Percentiles rank a stretch among this genome's conserved stretches.
Conservation (phyloP, 345 rosid genomes). For the Melaleuca quinquenervia region DNA sequence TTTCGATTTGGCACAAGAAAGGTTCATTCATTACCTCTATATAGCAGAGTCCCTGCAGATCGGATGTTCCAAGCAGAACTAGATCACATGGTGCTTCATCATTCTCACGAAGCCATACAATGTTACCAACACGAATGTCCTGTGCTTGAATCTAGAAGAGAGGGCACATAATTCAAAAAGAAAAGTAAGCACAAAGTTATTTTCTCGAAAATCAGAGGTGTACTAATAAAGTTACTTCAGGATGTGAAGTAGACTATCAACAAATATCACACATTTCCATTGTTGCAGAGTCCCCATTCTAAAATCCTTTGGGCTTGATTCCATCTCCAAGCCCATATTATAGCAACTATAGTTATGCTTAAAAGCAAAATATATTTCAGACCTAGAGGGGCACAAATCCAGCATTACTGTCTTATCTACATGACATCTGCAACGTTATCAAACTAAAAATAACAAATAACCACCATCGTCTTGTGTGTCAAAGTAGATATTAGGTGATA, state of each 20-base stretch:
- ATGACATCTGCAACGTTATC: background rate
- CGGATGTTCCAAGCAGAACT: slow-evolving; percentile 90
- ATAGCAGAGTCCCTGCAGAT: slow-evolving; percentile 86
- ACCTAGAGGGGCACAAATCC: background rate
- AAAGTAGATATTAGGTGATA: background rate
- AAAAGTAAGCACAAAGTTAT: slow-evolving; percentile 2
- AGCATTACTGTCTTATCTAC: background rate
- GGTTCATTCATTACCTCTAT: slow-evolving; percentile 48
- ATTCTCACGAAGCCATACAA: slow-evolving; percentile 98
- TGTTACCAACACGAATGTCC: slow-evolving; percentile 76
- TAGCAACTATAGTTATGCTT: background rate
- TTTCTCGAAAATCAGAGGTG: background rate
- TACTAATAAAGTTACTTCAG: background rate
- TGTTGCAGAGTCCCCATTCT: background rate
- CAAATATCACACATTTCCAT: background rate
- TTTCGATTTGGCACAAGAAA: background rate
- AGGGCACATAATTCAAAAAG: background rate
- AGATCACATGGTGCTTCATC: slow-evolving; percentile 99
- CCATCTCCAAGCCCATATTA: background rate
- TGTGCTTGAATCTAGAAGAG: slow-evolving; percentile 73
- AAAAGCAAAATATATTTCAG: background rate
- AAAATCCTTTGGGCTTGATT: background rate
- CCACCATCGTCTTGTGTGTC: background rate
- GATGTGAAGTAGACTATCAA: background rate
- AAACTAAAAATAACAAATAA: background rate